Conservation (phyloP, 805 yeast genomes). For the Lipomyces kockii region DNA sequence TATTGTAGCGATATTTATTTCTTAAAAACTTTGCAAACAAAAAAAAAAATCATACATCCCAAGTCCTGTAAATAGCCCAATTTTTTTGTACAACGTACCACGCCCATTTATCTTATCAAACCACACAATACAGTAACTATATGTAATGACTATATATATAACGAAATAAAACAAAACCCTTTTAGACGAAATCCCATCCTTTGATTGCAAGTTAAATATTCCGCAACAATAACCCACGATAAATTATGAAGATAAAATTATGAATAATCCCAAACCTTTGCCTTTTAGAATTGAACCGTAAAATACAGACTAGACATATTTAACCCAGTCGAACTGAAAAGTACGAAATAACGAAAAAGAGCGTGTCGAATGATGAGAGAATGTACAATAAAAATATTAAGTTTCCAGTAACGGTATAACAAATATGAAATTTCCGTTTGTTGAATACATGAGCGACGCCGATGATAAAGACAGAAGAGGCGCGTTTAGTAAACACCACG, state of each 20-base stretch:
- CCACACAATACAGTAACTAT: background rate
- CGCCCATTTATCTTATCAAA: conserved; percentile 1
- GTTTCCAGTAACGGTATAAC: background rate
- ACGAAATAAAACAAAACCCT: background rate
- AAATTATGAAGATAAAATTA: background rate
- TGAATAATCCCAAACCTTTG: background rate
- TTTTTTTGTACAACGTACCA: background rate
- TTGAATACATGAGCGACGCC: background rate
- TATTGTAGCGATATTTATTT: background rate
- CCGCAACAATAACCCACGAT: background rate
- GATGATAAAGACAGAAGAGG: background rate
- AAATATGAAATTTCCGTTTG: background rate
- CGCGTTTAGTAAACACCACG: background rate
- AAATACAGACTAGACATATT: background rate
- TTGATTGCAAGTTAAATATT: background rate
- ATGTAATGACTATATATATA: background rate
- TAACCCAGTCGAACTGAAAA: background rate
- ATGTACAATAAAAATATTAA: background rate
- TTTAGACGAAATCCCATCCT: background rate
- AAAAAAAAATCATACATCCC: background rate
- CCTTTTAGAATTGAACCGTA: background rate
- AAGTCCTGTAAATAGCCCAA: conserved; percentile 2
- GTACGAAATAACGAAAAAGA: background rate
- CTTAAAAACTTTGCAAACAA: background rate
- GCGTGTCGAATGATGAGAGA: background rate